Base-by-base conservation (phyloP, 257 asterid genomes). In the Solanum habrochaites region DNA sequence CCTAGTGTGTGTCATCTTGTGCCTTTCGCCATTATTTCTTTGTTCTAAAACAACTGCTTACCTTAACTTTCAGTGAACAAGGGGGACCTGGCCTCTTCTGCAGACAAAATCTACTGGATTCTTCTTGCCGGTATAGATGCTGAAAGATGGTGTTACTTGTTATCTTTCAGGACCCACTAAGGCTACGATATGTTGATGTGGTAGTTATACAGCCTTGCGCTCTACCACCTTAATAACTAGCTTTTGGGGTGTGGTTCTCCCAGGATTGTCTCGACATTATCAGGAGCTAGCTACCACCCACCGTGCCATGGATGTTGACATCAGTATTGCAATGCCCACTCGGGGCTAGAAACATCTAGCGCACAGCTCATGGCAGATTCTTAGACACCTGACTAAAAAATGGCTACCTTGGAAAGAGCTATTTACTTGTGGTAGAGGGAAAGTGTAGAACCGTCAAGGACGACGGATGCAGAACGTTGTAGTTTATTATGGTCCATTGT, bases 51-150 rank as follows among this genome's bases (percentile, higher is more conserved):
- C 29, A 49, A 29, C 11, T 49, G 67, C 42, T 81, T 49, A 42
- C 90, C 90, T 88, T 92, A 92, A 86, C 89, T 92, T 89, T 92
- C 92, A 91, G 71, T 78, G 86, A 25, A 37, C 21, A 85, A 67
- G 16, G 86, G 31, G 90, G 85, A 82, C 90, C 92, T 85, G 77
- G 85, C 73, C 85, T 78, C 83, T 64, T 88, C 87, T 78, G 86
- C 85, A 49, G 75, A 71, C 85, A 75, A 88, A 87, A 90, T 89
- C 91, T 83, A 81, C 35, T 37, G 88, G 89, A 86, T 89, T 89
- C 88, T 86, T 85, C 87, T 84, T 90, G 92, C 90, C 86, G 62
- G 81, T 86, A 29, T 85, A 70, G 87, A 89, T 88, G 89, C 85
- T 85, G 91, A 87, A 86, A 67, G 85, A 91, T 67, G 86, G 43